Conservation (phyloP, 257 asterid species). For the Paulownia fortunei region DNA sequence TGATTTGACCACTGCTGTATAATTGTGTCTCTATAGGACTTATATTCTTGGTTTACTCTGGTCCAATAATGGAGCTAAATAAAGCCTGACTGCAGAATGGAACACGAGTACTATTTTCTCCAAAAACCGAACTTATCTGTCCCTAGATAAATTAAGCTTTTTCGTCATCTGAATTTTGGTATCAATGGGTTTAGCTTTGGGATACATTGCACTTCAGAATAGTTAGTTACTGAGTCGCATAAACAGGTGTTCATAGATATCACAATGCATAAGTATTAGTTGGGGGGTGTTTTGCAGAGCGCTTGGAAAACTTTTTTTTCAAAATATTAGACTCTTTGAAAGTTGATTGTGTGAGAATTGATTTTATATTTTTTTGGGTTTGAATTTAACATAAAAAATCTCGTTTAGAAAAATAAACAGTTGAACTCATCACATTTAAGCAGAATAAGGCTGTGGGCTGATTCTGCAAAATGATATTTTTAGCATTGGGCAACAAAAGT, state of each 20-base stretch:
- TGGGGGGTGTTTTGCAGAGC: neutral
- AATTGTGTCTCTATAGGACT: neutral
- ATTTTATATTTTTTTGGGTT: neutral
- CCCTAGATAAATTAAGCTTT: neutral
- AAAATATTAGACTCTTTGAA: neutral
- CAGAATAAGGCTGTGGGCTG: conserved; percentile 4
- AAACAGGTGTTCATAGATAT: neutral
- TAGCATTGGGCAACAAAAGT: neutral
- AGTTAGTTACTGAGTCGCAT: neutral
- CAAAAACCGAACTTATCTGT: neutral
- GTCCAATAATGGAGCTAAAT: conserved; percentile 15
- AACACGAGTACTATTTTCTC: conserved; percentile 5
- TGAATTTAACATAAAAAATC: neutral
- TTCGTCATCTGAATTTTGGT: neutral
- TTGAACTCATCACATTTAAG: neutral
- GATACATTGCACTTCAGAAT: neutral
- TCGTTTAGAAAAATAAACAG: neutral
- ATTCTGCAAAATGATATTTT: conserved; percentile 5
- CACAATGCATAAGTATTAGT: neutral
- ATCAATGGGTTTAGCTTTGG: neutral
- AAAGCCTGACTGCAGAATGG: neutral
- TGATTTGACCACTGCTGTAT: neutral
- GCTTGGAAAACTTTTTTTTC: neutral
- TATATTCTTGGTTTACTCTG: neutral
- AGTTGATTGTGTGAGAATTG: neutral